Base-by-base conservation (phyloP, 2,329 filamentous ascomycete species). In the Parafenestella ontariensis region DNA sequence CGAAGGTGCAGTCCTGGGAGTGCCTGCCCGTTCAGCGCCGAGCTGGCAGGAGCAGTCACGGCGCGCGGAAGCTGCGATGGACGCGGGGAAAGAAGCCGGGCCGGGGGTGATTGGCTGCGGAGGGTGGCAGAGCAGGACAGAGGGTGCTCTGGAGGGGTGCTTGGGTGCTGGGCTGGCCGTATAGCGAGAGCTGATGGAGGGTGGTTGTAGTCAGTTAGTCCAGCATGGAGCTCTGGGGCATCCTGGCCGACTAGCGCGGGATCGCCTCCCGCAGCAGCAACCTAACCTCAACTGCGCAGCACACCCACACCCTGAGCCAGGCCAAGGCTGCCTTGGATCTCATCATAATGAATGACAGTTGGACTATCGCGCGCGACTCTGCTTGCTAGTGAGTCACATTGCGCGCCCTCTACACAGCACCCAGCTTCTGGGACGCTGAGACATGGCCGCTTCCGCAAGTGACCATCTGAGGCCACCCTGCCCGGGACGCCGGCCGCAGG, bases 401-500 rank as follows among this genome's bases (percentile, higher is more conserved):
- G 49, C 51, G 47, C 58, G 61, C 55, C 66, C 51, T 58, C 50
- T 43, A 33, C 53, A 21, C 43, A 20, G 39, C 52, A 49, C 53
- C 50, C 53, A 51, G 55, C 40, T 57, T 33, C 58, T 61, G 60
- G 58, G 60, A 63, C 58, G 46, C 58, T 63, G 60, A 63, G 60
- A 63, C 60, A 57, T 49, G 24, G 24, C 20, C 20, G 54, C 52
- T 40, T 36, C 54, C 37, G 43, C 54, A 31, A 56, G 61, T 73
- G 70, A 73, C 69, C 70, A 59, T 59, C 50, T 58, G 58, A 63
- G 66, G 65, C 70, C 62, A 62, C 65, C 64, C 61, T 66, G 65
- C 41, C 39, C 61, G 58, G 58, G 41, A 54, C 5, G 46, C 50
- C 55, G 59, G 54, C 58, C 58, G 56, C 61, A 61, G 49, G 59